Evolutionary conservation across 2,329 filamentous ascomycete species (phyloP), one percentile per base, ranked within the genome.

Genomic region (Fusarium neocosmosporiellum): DNA sequence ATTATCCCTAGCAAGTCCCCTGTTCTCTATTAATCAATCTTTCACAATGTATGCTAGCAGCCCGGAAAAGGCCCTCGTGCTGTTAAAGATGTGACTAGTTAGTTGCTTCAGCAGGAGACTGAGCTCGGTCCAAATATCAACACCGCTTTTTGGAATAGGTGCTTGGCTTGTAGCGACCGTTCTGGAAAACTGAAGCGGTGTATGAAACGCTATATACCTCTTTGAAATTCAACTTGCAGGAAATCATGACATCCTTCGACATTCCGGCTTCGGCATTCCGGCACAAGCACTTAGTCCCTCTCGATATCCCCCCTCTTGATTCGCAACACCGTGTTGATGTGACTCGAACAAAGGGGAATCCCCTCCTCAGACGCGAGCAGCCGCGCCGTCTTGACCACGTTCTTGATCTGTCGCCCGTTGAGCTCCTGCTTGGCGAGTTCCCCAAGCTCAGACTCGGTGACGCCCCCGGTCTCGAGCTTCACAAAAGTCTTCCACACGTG

Each of bases 331-430:
- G 60, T 57, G 1, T 24, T 65, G 2, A 70, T 54, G 31, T 70
- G 48, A 2, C 8, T 2, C 18, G 69, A 22, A 6, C 33, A 29
- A n/a, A 70, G 14, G 1, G 22, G 2, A 7, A 18, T 36, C 14
- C n/a, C n/a, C 18, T 71, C 58, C 1, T 60, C 61, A 2, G 46
- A 20, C 10, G 58, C 63, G 3, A 71, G 24, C 4, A 70, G 33
- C 3, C 67, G 48, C 7, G 59, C 67, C 5, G 60, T 71, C 37
- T 68, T 71, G 13, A 65, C 36, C 9, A 68, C 43, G 10, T 71
- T 71, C 43, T 71, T 59, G 18, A 71, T 71, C 43, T 71, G 57
- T 10, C 64, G 62, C 14, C 69, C 64, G n/a, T 71, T 71, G 8
- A 68, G 64, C 3, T 62, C 60, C 16, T 55, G 37, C 9, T 24